A percentile compares a stretch with the other conserved stretches of the same genome.
phyloP scores from a whole-genome alignment of 306 rosid genomes.

The Urtica urens region DNA sequence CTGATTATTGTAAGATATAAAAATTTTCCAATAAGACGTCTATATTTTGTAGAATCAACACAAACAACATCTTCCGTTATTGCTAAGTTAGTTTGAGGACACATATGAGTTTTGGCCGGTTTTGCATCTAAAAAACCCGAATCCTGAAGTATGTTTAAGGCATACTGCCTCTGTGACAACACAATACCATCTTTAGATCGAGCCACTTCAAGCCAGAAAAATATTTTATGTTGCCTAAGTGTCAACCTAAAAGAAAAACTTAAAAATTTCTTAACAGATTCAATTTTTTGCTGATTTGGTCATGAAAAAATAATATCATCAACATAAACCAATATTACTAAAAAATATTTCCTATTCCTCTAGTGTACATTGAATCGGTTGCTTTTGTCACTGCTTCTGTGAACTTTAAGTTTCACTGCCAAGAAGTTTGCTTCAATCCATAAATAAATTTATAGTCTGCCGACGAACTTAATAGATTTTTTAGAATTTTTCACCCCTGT shows the following conservation, averaged over 20 bases:
- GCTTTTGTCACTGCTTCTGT: neutral
- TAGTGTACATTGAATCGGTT: neutral
- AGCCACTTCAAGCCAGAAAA: constrained; percentile 1
- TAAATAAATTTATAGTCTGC: neutral
- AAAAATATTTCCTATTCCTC: neutral
- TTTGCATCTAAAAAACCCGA: neutral
- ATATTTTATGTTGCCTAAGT: neutral
- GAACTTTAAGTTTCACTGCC: too few species aligned
- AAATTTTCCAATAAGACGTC: neutral
- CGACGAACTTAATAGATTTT: neutral
- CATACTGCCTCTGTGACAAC: neutral
- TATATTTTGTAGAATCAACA: neutral
- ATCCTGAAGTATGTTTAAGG: neutral
- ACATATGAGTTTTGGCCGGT: neutral
- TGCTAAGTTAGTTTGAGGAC: neutral
- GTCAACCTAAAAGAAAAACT: neutral
- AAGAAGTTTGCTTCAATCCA: neutral
- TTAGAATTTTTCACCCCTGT: neutral
- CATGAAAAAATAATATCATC: neutral
- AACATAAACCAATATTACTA: too few species aligned
- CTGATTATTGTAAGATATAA: neutral
- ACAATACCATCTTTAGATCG: neutral
- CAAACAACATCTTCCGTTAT: neutral
- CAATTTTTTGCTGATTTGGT: neutral
- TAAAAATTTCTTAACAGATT: neutral